Conservation (phyloP, 257 asterid genomes). For the Solanum stenotomum region DNA sequence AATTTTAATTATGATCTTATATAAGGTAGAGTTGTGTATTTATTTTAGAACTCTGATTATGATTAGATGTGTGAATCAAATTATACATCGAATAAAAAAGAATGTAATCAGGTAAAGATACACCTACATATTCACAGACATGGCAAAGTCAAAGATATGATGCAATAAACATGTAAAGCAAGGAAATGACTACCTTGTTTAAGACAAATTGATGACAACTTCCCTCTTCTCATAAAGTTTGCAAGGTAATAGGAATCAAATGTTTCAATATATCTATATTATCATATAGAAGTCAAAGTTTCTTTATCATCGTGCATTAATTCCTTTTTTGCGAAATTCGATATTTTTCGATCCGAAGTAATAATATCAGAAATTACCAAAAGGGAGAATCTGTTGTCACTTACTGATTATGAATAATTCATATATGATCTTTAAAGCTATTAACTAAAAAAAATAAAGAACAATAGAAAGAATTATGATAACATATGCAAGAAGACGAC, state of each 20-base stretch:
- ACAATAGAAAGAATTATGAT: not conserved
- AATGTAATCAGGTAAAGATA: not conserved
- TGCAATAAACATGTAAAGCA: not conserved
- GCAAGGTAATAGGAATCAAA: constrained; percentile 49
- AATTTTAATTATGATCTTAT: not conserved
- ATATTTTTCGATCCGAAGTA: not conserved
- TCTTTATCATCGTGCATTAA: constrained; percentile 20
- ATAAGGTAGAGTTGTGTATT: not conserved
- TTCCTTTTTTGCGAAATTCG: constrained; percentile 18
- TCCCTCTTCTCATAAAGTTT: constrained; percentile 57
- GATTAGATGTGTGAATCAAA: not conserved
- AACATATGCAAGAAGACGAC: not conserved
- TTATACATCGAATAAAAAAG: not conserved
- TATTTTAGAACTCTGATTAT: not conserved
- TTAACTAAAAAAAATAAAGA: not conserved
- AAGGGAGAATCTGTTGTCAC: not conserved
- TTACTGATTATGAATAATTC: not conserved
- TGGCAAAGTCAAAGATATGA: not conserved
- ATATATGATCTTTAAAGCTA: not conserved
- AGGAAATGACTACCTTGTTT: constrained; percentile 35
- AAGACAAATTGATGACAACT: constrained; percentile 39
- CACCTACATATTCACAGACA: not conserved
- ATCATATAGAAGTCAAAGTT: constrained; percentile 51
- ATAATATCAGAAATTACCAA: too few species aligned
- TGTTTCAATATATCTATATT: constrained; percentile 27